These are phyloP conservation scores for Termitomyces sp. DNA, from an alignment of 768 basidiomycete species.

Conservation along the genomic window DNA sequence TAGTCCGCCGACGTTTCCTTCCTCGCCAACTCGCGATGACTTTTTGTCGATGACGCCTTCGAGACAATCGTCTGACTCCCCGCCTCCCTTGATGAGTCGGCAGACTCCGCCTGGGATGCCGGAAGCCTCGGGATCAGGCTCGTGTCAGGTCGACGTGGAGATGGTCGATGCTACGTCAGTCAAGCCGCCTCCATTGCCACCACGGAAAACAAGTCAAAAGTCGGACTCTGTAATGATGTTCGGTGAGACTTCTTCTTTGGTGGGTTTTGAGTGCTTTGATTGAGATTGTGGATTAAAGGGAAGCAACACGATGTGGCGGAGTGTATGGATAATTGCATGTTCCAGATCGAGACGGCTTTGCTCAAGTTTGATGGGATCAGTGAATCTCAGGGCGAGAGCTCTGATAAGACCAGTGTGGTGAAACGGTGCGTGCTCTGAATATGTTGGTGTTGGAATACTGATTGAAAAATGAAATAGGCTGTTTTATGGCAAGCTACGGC, in stretches of 20 bases:
- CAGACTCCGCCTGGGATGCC: slow-evolving; percentile 20
- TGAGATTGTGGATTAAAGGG: slow-evolving; percentile 38
- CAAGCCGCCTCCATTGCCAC: slow-evolving; percentile 54
- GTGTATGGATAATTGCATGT: slow-evolving; percentile 99
- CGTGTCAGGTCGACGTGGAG: slow-evolving; percentile 27
- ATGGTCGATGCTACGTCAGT: slow-evolving; percentile 25
- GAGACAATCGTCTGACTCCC: slow-evolving; percentile 22
- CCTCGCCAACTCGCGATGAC: slow-evolving; percentile 30
- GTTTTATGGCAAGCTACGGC: slow-evolving; percentile 86
- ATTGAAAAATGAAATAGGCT: slow-evolving; percentile 25
- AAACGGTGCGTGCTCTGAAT: slow-evolving; percentile 51
- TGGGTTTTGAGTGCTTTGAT: neutral
- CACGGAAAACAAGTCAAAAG: slow-evolving; percentile 43
- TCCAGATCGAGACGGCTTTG: slow-evolving; percentile 93
- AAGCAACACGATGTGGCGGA: slow-evolving; percentile 98
- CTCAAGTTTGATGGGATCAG: slow-evolving; percentile 61
- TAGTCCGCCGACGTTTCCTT: slow-evolving; percentile 23
- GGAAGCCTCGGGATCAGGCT: slow-evolving; percentile 29
- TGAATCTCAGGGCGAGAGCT: slow-evolving; percentile 37
- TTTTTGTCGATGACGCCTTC: slow-evolving; percentile 26
- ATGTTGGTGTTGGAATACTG: neutral
- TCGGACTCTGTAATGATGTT: slow-evolving; percentile 88
- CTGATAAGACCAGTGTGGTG: slow-evolving; percentile 70
- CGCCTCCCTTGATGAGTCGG: slow-evolving; percentile 18
- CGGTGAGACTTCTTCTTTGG: slow-evolving; percentile 41